phyloP scores from a whole-genome alignment of 176 grass and related monocot genomes.

The Olyra latifolia region DNA sequence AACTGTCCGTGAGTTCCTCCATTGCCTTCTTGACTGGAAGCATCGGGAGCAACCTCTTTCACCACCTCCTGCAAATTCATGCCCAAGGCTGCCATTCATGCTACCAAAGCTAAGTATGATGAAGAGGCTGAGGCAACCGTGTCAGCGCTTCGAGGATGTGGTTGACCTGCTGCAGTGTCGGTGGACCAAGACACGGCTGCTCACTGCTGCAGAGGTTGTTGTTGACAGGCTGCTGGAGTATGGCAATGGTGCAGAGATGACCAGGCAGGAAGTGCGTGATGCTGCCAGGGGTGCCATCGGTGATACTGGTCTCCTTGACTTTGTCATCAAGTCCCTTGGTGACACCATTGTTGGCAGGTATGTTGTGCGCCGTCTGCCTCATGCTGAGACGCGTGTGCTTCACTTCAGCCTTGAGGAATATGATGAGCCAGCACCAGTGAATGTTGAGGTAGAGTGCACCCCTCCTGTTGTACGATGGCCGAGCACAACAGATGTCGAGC shows the following conservation, averaged over 20 bases:
- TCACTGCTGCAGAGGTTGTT: slow-evolving; percentile 70
- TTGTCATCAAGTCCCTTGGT: slow-evolving; percentile 84
- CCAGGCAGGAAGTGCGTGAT: slow-evolving; percentile 82
- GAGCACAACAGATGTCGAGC: slow-evolving; percentile 39
- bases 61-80: slow-evolving; percentile 7
- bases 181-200: slow-evolving; percentile 72
- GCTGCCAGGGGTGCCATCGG: slow-evolving; percentile 76
- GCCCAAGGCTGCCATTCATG: slow-evolving; percentile 16
- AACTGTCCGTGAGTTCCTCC: slow-evolving; percentile 67
- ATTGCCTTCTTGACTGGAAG: slow-evolving; percentile 79
- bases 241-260: slow-evolving; percentile 55
- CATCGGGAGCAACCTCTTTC: slow-evolving; percentile 35
- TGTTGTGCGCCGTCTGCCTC: slow-evolving; percentile 61
- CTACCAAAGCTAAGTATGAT: slow-evolving; percentile 26
- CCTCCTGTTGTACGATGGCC: slow-evolving; percentile 38
- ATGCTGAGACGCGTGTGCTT: slow-evolving; percentile 65
- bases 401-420: slow-evolving; percentile 80
- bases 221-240: slow-evolving; percentile 65
- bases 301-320: slow-evolving; percentile 91
- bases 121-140: slow-evolving; percentile 46
- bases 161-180: slow-evolving; percentile 55
- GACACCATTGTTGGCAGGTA: slow-evolving; percentile 64
- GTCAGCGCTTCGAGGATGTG: slow-evolving; percentile 64
- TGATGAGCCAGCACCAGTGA: slow-evolving; percentile 24
- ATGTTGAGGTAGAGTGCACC: slow-evolving; percentile 21